phyloP scores from a whole-genome alignment of 148 eudicot species.

The Silene latifolia region DNA sequence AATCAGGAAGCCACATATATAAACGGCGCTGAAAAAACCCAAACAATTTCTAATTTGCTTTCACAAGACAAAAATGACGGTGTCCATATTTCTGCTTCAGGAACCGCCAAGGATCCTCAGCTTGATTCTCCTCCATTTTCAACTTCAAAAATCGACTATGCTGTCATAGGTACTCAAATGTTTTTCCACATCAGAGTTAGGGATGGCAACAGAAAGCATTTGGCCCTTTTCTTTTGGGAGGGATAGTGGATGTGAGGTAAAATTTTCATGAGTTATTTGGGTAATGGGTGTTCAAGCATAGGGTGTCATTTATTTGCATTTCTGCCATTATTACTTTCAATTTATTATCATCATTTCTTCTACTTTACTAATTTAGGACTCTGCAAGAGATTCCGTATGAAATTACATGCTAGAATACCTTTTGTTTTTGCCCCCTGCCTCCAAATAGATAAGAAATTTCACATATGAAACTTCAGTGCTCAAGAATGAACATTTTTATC shows the following conservation, averaged over 20 bases:
- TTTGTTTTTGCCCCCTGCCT: background rate
- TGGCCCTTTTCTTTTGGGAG: background rate
- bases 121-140: conserved; percentile 33
- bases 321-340: background rate
- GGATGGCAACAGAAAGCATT: conserved; percentile 27
- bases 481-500: too few relatives aligned
- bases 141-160: conserved; percentile 35
- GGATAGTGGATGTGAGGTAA: conserved; percentile 18
- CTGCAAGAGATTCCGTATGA: background rate
- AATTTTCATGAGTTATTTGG: background rate
- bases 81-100: conserved; percentile 13
- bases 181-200: conserved; percentile 29
- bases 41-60: conserved; percentile 23
- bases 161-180: conserved; percentile 37
- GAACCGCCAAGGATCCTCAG: conserved; percentile 30
- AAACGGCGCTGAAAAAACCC: conserved; percentile 39
- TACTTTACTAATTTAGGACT: background rate
- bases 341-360: background rate
- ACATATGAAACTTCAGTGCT: too few relatives aligned
- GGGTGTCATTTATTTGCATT: background rate
- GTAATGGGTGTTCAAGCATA: background rate
- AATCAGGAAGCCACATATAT: conserved; percentile 33
- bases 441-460: background rate
- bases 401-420: background rate
- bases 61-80: conserved; percentile 31